Conservation (phyloP, 345 rosid species). For the Combretum micranthum region DNA sequence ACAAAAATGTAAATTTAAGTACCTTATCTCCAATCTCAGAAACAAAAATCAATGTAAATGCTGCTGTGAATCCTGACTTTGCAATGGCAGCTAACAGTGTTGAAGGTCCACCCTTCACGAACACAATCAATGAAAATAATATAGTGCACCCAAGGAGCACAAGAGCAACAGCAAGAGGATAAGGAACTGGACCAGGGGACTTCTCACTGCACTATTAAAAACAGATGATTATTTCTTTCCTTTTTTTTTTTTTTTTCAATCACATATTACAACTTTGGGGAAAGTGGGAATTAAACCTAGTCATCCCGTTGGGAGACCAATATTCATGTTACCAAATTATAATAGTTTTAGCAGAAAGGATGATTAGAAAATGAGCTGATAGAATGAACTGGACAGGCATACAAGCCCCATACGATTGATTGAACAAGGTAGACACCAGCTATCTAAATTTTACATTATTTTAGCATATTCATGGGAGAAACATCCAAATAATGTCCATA, state of each 20-base stretch:
- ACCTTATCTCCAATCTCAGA: slow-evolving; percentile 99
- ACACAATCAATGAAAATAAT: slow-evolving; percentile 62
- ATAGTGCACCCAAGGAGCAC: slow-evolving; percentile 69
- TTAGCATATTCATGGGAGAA: too few relatives aligned
- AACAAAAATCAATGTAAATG: slow-evolving; percentile 88
- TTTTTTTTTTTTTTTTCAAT: background rate
- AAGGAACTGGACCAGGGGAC: slow-evolving; percentile 53
- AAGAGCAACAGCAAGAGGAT: slow-evolving; percentile 64
- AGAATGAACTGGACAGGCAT: too few relatives aligned
- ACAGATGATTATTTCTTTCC: background rate
- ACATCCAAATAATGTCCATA: too few relatives aligned
- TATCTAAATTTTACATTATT: too few relatives aligned
- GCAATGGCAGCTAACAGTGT: slow-evolving; percentile 73
- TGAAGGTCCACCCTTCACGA: slow-evolving; percentile 67
- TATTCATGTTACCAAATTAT: too few relatives aligned
- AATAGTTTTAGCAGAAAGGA: too few relatives aligned
- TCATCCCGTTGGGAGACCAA: background rate
- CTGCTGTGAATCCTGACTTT: slow-evolving; percentile 96
- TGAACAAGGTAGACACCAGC: too few relatives aligned
- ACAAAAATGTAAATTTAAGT: slow-evolving; percentile 1
- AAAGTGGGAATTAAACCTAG: background rate
- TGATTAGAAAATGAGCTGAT: background rate
- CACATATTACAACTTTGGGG: background rate
- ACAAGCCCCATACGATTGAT: too few relatives aligned
- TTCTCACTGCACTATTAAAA: slow-evolving; percentile 51